Evolutionary conservation across 164 flowering plant genomes (phyloP), one percentile per base, ranked within the genome.

Genomic region (Sedum album): DNA sequence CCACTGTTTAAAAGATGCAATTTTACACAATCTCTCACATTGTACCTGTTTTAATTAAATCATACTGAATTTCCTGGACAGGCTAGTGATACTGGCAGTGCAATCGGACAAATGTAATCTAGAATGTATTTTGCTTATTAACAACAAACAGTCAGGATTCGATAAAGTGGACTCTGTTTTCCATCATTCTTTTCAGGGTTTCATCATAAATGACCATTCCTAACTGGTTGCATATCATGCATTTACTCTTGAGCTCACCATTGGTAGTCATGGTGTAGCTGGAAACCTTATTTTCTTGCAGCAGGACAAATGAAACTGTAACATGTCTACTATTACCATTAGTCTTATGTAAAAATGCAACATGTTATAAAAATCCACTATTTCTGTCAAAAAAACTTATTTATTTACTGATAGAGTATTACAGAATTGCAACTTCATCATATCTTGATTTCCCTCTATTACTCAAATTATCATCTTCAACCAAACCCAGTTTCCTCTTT

Each of bases 401-500:
- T n/a, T n/a, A n/a, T n/a, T n/a, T n/a, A n/a, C n/a, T n/a, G n/a
- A n/a, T n/a, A n/a, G n/a, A n/a, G n/a, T n/a, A n/a, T n/a, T n/a
- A 26, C 31, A 26, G 78, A 74, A 33, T n/a, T n/a, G 86, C 77
- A 41, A 74, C 66, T 41, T 69, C 85, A 75, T 68, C 77, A 81
- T 79, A 85, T 85, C 88, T 80, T 17, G 78, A 85, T 77, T 88
- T 85, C 26, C 85, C 78, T 68, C 81, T 80, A 7, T 80, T 82
- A 17, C 83, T 41, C 61, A 85, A 80, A 63, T 79, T 71, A 44
- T 75, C 79, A 31, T 82, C 89, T 75, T 78, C 74, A 42, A 79
- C 71, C n/a, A n/a, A n/a, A n/a, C n/a, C n/a, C n/a, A n/a, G n/a
- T 72, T 82, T 83, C 66, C 88, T 81, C 79, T 84, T 88, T 70